Percentiles rank a stretch among this genome's conserved stretches.
Conservation (phyloP, 108 stramenopile species). For the Epipyxis sp. region DNA sequence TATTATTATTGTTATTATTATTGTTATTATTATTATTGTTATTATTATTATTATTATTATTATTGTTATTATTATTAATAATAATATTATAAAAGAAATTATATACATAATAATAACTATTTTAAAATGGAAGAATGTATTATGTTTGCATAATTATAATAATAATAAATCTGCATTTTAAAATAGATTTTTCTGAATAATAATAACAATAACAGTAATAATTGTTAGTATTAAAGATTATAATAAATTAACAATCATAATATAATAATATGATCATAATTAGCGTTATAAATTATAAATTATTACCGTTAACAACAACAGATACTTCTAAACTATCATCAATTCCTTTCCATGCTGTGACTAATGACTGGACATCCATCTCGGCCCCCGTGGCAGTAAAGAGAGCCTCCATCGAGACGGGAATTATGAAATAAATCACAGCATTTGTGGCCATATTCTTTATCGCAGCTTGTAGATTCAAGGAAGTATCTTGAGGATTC, state of each 20-base stretch:
- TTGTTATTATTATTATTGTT: slow-evolving; percentile 49
- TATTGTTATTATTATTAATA: too few species aligned
- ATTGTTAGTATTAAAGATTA: too few species aligned
- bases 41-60: slow-evolving; percentile 45
- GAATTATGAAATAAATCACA: slow-evolving; percentile 66
- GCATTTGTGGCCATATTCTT: slow-evolving; percentile 80
- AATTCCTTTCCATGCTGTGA: slow-evolving; percentile 45
- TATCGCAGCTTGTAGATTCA: slow-evolving; percentile 83
- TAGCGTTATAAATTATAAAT: slow-evolving; percentile 68
- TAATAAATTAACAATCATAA: too few species aligned
- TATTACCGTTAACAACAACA: slow-evolving; percentile 58
- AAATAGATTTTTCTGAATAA: too few species aligned
- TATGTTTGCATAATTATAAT: too few species aligned
- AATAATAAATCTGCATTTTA: too few species aligned
- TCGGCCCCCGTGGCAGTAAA: slow-evolving; percentile 56
- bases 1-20: slow-evolving; percentile 31
- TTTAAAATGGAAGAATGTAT: too few species aligned
- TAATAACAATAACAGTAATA: too few species aligned
- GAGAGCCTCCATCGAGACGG: slow-evolving; percentile 59
- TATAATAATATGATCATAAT: too few species aligned
- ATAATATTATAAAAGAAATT: too few species aligned
- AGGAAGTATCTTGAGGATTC: slow-evolving; percentile 61
- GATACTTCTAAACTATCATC: slow-evolving; percentile 66
- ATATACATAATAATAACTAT: too few species aligned
- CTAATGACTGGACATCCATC: slow-evolving; percentile 45